Conservation (phyloP, 1,284 basidiomycete genomes). For the Apiotrichum porosum region DNA sequence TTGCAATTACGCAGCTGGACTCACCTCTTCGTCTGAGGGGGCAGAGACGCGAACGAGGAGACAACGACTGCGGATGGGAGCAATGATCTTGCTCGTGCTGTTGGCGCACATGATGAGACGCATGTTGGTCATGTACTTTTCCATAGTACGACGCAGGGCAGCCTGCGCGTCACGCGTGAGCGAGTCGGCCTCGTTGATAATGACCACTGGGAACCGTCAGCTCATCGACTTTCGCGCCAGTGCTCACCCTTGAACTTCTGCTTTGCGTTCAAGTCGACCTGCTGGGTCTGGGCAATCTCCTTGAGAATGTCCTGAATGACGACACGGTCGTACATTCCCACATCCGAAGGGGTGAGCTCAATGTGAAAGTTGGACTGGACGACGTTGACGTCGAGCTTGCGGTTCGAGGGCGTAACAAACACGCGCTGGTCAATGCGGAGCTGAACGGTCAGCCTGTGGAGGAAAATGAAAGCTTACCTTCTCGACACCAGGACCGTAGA, state of each 20-base stretch:
- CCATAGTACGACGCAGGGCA: slow-evolving; percentile 95
- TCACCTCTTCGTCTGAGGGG: slow-evolving; percentile 69
- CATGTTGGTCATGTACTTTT: slow-evolving; percentile 98
- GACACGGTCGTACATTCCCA: slow-evolving; percentile 89
- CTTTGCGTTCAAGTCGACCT: slow-evolving; percentile 91
- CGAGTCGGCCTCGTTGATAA: slow-evolving; percentile 97
- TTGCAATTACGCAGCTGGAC: slow-evolving; percentile 16
- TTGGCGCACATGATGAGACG: slow-evolving; percentile 97
- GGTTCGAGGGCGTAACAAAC: slow-evolving; percentile 88
- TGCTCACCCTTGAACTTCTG: slow-evolving; percentile 90
- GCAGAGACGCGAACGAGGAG: slow-evolving; percentile 89
- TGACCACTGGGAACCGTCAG: slow-evolving; percentile 62
- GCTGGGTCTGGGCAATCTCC: slow-evolving; percentile 98
- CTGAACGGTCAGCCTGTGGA: slow-evolving; percentile 50
- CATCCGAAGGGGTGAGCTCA: slow-evolving; percentile 98
- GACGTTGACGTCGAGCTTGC: slow-evolving; percentile 94
- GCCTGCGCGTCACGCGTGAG: slow-evolving; percentile 94
- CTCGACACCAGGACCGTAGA: slow-evolving; percentile 89
- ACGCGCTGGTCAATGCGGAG: slow-evolving; percentile 97
- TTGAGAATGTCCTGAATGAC: slow-evolving; percentile 97
- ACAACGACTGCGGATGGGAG: slow-evolving; percentile 93
- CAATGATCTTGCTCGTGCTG: slow-evolving; percentile 92
- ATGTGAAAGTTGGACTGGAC: slow-evolving; percentile 98
- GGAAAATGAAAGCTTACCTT: slow-evolving; percentile 57
- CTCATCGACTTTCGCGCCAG: neutral